A percentile compares a stretch with the other conserved stretches of the same genome.
phyloP scores from a whole-genome alignment of 345 rosid genomes.

The Populus davidiana region DNA sequence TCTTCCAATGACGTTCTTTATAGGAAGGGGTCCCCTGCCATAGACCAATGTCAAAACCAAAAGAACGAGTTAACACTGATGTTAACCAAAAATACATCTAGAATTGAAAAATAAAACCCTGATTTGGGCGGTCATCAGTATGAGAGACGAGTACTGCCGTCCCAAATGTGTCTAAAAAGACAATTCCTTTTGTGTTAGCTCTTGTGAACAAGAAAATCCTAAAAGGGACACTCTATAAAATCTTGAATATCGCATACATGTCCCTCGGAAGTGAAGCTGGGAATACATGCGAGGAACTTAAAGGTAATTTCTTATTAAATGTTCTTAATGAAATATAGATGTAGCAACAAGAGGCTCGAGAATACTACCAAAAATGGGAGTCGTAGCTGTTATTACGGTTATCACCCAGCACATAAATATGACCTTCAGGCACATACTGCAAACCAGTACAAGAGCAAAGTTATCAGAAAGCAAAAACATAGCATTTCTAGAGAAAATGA shows the following conservation, averaged over 20 bases:
- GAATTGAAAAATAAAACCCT: too few relatives aligned
- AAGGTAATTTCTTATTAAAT: neutral
- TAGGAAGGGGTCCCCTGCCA: slow-evolving; percentile 23
- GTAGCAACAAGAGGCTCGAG: neutral
- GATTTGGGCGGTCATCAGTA: neutral
- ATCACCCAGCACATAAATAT: slow-evolving; percentile 39
- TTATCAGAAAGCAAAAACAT: neutral
- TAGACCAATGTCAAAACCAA: neutral
- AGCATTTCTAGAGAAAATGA: neutral
- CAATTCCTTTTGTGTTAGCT: neutral
- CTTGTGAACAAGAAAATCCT: neutral
- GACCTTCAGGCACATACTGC: slow-evolving; percentile 36
- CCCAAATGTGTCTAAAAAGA: neutral
- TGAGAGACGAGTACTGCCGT: too few relatives aligned
- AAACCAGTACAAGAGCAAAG: slow-evolving; percentile 2
- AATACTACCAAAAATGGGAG: slow-evolving; percentile 34
- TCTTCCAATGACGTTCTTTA: slow-evolving; percentile 23
- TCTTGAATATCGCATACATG: neutral
- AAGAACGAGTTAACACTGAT: neutral
- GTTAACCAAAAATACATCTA: neutral
- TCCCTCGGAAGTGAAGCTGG: neutral
- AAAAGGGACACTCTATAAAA: neutral
- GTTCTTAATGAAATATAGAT: neutral
- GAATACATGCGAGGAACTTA: neutral
- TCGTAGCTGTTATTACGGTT: slow-evolving; percentile 37